Percentiles rank a stretch among this genome's conserved stretches.
These are phyloP conservation scores for Byssochlamys sp. DNA, from an alignment of 2,329 filamentous ascomycete species.

Conservation along the genomic window DNA sequence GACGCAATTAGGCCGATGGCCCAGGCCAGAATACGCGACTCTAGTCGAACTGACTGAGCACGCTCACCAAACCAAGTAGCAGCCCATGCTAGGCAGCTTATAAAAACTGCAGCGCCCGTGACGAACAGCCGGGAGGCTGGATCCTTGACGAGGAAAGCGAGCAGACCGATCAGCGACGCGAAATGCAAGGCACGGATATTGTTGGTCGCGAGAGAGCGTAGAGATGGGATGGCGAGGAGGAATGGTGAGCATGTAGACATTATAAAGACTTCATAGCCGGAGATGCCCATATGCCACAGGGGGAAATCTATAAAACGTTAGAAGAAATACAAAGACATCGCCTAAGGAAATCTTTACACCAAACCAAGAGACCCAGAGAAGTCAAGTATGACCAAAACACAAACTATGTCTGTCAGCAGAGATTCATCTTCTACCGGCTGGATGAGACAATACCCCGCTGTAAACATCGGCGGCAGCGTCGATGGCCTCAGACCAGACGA, in stretches of 20 bases:
- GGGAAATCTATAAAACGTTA: slow-evolving; percentile 61
- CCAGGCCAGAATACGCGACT: slow-evolving; percentile 73
- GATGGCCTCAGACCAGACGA: slow-evolving; percentile 63
- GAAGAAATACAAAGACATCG: not conserved
- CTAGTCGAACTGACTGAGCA: slow-evolving; percentile 62
- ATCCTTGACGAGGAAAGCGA: slow-evolving; percentile 65
- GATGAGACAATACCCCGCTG: slow-evolving; percentile 58
- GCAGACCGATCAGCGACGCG: slow-evolving; percentile 65
- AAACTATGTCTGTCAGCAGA: slow-evolving; percentile 49
- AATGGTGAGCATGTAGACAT: slow-evolving; percentile 75
- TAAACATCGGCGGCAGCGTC: slow-evolving; percentile 84
- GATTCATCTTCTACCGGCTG: slow-evolving; percentile 6
- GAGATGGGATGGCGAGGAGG: slow-evolving; percentile 59
- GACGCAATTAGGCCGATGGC: slow-evolving; percentile 73
- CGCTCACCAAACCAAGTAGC: slow-evolving; percentile 73
- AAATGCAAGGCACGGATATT: slow-evolving; percentile 65
- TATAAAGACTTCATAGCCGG: slow-evolving; percentile 83
- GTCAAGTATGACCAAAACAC: slow-evolving; percentile 94
- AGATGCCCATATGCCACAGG: slow-evolving; percentile 98
- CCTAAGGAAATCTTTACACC: slow-evolving; percentile 58
- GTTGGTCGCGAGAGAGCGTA: slow-evolving; percentile 59
- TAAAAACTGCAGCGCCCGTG: slow-evolving; percentile 69
- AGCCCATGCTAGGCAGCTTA: slow-evolving; percentile 74
- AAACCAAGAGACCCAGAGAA: slow-evolving; percentile 76
- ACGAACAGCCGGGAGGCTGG: slow-evolving; percentile 69